phyloP scores from a whole-genome alignment of 768 basidiomycete species.

The Boletus rex-veris region DNA sequence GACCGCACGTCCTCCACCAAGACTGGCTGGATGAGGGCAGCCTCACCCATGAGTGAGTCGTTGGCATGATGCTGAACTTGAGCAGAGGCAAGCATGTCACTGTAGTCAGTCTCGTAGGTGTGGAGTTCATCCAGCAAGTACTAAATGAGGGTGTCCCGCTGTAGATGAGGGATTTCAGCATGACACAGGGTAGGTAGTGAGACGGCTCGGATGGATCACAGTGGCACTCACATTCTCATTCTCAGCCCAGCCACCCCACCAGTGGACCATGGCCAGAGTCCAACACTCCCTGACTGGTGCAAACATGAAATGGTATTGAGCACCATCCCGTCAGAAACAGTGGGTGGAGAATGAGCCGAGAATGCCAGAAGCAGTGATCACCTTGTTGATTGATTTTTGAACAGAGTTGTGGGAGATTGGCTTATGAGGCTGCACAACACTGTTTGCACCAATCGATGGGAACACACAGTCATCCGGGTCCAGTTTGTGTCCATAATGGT shows the following conservation, averaged over 20 bases:
- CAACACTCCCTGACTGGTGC: not conserved
- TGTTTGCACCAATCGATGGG: constrained; percentile 15
- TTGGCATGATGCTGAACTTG: too few species aligned
- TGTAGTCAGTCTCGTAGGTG: not conserved
- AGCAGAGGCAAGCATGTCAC: not conserved
- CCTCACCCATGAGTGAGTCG: too few species aligned
- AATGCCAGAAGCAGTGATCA: constrained; percentile 7
- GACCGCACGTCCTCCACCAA: too few species aligned
- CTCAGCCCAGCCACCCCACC: constrained; percentile 3
- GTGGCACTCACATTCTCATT: not conserved
- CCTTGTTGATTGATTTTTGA: constrained; percentile 29
- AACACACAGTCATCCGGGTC: constrained; percentile 32
- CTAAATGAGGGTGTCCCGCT: not conserved
- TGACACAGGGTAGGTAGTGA: too few species aligned
- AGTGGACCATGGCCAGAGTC: not conserved
- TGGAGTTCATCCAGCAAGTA: not conserved
- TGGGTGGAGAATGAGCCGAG: not conserved
- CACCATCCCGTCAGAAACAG: constrained; percentile 3
- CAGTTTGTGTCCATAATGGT: constrained; percentile 11
- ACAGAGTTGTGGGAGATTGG: constrained; percentile 28
- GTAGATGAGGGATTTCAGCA: not conserved
- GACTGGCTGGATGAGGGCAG: too few species aligned
- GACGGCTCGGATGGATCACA: too few species aligned
- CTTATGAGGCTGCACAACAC: constrained; percentile 15
- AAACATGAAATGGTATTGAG: not conserved